Conservation (phyloP, 352 stramenopile genomes). For the Phytophthora lateralis region DNA sequence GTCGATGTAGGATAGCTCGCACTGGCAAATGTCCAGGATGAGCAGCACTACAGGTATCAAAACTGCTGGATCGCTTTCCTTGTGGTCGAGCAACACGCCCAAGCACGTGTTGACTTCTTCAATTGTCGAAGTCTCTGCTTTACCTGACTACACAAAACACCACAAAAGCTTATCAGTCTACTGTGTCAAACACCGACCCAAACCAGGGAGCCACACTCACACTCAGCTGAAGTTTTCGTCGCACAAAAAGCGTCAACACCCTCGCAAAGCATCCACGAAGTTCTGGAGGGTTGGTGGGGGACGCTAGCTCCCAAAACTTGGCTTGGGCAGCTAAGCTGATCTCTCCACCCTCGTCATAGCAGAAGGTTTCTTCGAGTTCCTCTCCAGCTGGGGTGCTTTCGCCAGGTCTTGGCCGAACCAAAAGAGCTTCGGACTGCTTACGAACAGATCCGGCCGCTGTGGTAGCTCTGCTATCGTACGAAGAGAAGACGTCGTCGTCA, state of each 20-base stretch:
- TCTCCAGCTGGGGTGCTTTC: constrained; percentile 17
- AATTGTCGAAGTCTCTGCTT: constrained; percentile 15
- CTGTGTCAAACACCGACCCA: neutral
- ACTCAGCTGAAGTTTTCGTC: constrained; percentile 36
- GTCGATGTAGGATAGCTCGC: constrained; percentile 45
- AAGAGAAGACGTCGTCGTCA: constrained; percentile 31
- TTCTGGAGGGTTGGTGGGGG: constrained; percentile 12
- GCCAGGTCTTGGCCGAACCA: constrained; percentile 22
- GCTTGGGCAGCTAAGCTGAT: constrained; percentile 45
- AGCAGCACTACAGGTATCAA: constrained; percentile 39
- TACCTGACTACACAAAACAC: constrained; percentile 25
- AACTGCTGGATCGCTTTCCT: constrained; percentile 36
- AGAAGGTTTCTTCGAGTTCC: constrained; percentile 53
- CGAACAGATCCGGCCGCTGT: constrained; percentile 15
- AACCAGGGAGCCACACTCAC: constrained; percentile 19
- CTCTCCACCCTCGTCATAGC: constrained; percentile 47
- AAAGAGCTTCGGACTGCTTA: constrained; percentile 20
- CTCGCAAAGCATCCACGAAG: constrained; percentile 38
- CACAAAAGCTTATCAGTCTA: constrained; percentile 8
- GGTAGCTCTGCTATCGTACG: constrained; percentile 32
- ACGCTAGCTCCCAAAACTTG: constrained; percentile 48
- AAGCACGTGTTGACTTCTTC: constrained; percentile 51
- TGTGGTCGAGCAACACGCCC: constrained; percentile 31
- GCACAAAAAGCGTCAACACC: constrained; percentile 45
- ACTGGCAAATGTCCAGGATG: constrained; percentile 41